phyloP scores from a whole-genome alignment of 257 asterid genomes.

The Ajuga chamaepitys region DNA sequence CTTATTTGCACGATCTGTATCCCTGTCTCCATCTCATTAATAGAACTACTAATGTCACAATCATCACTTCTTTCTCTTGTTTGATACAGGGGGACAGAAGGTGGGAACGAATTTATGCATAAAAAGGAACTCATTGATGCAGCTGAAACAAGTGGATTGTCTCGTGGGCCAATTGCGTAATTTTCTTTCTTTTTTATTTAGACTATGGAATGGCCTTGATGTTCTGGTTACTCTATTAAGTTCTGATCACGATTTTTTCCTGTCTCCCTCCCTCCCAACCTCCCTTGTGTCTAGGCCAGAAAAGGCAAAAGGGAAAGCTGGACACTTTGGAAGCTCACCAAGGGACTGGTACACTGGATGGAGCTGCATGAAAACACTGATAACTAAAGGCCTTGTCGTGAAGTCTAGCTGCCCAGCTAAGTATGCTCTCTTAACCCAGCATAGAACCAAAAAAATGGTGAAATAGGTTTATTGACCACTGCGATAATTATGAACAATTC shows the following conservation, averaged over 20 bases:
- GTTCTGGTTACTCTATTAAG: slow-evolving; percentile 7
- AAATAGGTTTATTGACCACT: neutral
- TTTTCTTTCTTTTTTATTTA: slow-evolving; percentile 11
- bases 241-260: slow-evolving; percentile 7
- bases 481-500: slow-evolving; percentile 1
- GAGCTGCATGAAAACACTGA: slow-evolving; percentile 85
- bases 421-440: slow-evolving; percentile 36
- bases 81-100: slow-evolving; percentile 46
- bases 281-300: slow-evolving; percentile 53
- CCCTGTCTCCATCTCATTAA: neutral
- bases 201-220: neutral
- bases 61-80: neutral
- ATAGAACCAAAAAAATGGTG: neutral
- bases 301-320: slow-evolving; percentile 73
- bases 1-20: neutral
- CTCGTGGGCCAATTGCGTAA: slow-evolving; percentile 78
- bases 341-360: slow-evolving; percentile 96
- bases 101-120: slow-evolving; percentile 65
- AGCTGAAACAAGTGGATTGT: slow-evolving; percentile 90
- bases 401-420: slow-evolving; percentile 96
- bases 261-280: neutral
- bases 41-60: neutral
- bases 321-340: slow-evolving; percentile 72
- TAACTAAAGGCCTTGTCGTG: slow-evolving; percentile 80
- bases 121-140: slow-evolving; percentile 85